Base-by-base conservation (phyloP, 2,329 filamentous ascomycete species). In the Fusarium devonianum region DNA sequence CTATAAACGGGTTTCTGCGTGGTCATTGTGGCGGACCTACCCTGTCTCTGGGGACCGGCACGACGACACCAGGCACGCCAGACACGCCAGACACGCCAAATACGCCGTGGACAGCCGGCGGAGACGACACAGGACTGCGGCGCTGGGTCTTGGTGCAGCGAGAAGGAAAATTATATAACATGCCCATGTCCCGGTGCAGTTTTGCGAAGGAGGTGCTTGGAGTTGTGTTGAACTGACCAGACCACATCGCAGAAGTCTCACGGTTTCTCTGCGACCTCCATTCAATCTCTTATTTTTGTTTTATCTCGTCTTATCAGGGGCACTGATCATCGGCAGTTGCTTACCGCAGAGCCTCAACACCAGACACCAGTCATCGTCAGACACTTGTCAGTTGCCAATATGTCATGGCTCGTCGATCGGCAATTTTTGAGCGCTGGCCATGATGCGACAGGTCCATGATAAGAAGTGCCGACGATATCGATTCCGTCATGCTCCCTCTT, bases 341-440 rank as follows among this genome's bases (percentile, higher is more conserved):
- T 7, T 53, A 36, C 46, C 46, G 53, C 52, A 57, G 56, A 59
- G 56, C 56, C 56, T 60, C 56, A 59, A 60, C 46, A 26, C 52
- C 47, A 53, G 13, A 3, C 4, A 25, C 18, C 18, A 21, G 10
- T 36, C 45, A 36, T 44, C 35, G 26, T 21, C 46, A 39, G 40
- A n/a, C 25, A 21, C 52, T 51, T 51, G 40, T 55, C 52, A 18
- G 26, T 52, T 41, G 18, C 8, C 32, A 21, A 25, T 35, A 21
- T 38, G 22, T 26, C 13, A 14, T 34, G 14, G 35, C 32, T 38
- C 18, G 12, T 22, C 26, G 47, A 53, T 57, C 56, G 21, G 32
- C 52, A 43, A 22, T 12, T 29, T n/a, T n/a, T n/a, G 30, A 39
- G 53, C 22, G 30, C 48, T 22, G 32, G 26, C 17, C 8, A 33